Evolutionary conservation across 805 yeast species (phyloP).

Genomic region (Hanseniaspora guilliermondii): DNA sequence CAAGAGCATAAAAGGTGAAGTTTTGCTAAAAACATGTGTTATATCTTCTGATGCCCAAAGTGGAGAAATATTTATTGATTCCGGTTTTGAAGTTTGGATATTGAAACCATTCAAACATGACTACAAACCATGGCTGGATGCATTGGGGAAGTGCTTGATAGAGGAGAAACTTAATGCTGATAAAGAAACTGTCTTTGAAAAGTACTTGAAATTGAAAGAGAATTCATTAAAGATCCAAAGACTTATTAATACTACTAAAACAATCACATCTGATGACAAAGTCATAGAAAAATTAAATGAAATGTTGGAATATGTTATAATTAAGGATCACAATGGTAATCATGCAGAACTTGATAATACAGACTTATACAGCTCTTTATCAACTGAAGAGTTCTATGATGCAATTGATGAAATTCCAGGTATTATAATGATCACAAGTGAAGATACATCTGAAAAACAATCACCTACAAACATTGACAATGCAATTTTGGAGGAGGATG

Average conservation of each 20-base stretch:
- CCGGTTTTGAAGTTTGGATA: conserved; percentile 92
- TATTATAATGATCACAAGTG: conserved; percentile 43
- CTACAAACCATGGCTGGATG: conserved; percentile 73
- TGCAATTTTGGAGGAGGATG: conserved; percentile 2
- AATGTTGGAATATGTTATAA: background rate
- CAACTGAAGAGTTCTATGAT: conserved; percentile 47
- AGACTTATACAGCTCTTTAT: conserved; percentile 5
- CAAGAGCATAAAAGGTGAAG: conserved; percentile 72
- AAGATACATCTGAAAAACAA: conserved; percentile 19
- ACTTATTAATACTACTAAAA: background rate
- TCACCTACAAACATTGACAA: background rate
- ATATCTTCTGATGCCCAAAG: conserved; percentile 63
- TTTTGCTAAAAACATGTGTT: conserved; percentile 75
- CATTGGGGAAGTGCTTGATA: conserved; percentile 31
- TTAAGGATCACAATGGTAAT: background rate
- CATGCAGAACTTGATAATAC: background rate
- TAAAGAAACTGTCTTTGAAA: conserved; percentile 1
- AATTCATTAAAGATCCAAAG: background rate
- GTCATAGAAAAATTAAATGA: background rate
- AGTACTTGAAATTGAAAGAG: conserved; percentile 1
- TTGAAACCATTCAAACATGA: conserved; percentile 58
- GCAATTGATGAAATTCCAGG: conserved; percentile 50
- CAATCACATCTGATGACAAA: background rate
- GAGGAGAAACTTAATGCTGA: conserved; percentile 1
- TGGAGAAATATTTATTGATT: conserved; percentile 66